Percentiles rank a stretch among this genome's conserved stretches.
Evolutionary conservation across 2,329 filamentous ascomycete genomes (phyloP).

Genomic region (Penicillium sp.): DNA sequence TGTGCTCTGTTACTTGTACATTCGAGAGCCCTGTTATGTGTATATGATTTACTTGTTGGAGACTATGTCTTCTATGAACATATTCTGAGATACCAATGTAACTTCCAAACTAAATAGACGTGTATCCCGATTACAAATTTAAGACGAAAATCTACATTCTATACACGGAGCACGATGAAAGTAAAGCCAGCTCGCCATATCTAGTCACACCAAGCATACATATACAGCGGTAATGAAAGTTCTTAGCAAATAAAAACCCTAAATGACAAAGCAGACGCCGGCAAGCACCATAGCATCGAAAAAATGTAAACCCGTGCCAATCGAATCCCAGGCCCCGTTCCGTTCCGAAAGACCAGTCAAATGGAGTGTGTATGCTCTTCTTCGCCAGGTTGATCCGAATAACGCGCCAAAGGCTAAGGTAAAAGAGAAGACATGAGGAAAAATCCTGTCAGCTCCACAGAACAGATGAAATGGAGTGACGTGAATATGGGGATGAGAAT

Average conservation of each 20-base stretch:
- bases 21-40: no score
- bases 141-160: no score
- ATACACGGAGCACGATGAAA: no score
- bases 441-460: no score
- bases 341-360: constrained; percentile 5
- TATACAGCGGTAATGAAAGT: neutral
- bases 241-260: neutral
- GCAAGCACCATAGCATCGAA: neutral
- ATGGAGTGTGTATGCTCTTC: constrained; percentile 8
- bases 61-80: neutral
- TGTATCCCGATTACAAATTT: no score
- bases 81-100: constrained; percentile 4
- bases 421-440: neutral
- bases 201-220: neutral
- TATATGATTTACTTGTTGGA: neutral
- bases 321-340: constrained; percentile 1
- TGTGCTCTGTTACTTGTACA: neutral
- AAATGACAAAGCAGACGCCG: neutral
- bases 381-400: constrained; percentile 3
- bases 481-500: neutral
- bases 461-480: neutral
- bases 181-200: neutral
- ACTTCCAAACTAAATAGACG: neutral
- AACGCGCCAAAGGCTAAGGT: neutral
- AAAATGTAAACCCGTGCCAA: neutral